Conservation (phyloP, 805 yeast species). For the Saturnispora mendoncae region DNA sequence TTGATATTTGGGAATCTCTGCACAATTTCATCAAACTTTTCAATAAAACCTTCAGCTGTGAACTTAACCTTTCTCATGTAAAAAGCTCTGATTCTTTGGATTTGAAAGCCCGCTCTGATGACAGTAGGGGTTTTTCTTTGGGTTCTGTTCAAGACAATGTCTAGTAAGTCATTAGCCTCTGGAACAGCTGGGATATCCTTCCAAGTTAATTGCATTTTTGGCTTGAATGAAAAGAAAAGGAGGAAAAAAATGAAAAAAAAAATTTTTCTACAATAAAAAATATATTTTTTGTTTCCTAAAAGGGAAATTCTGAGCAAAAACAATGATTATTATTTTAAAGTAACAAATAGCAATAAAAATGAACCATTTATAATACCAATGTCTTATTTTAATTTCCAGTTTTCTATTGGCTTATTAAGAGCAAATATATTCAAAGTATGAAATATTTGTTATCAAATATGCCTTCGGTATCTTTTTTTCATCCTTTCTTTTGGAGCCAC, state of each 20-base stretch:
- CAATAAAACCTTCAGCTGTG: slow-evolving; percentile 93
- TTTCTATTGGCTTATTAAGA: too few species aligned
- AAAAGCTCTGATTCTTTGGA: slow-evolving; percentile 92
- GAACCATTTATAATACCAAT: too few species aligned
- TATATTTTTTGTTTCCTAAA: not conserved
- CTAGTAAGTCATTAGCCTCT: slow-evolving; percentile 84
- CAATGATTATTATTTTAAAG: not conserved
- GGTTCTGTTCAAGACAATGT: slow-evolving; percentile 91
- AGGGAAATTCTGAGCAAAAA: not conserved
- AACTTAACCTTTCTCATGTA: slow-evolving; percentile 97
- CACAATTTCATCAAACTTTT: slow-evolving; percentile 79
- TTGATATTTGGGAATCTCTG: slow-evolving; percentile 92
- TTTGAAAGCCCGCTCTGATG: slow-evolving; percentile 90
- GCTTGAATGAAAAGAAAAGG: not conserved
- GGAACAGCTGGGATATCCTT: slow-evolving; percentile 97
- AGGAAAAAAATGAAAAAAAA: not conserved
- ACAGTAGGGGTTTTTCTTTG: slow-evolving; percentile 99
- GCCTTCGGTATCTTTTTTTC: too few species aligned
- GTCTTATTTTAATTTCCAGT: too few species aligned
- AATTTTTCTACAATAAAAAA: not conserved
- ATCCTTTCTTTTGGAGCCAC: too few species aligned
- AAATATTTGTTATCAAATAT: too few species aligned
- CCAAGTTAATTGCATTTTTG: slow-evolving; percentile 90
- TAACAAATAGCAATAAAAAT: too few species aligned
- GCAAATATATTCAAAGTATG: too few species aligned